Base-by-base conservation (phyloP, 2,329 filamentous ascomycete genomes). In the Phaeophleospora eucalypticola region DNA sequence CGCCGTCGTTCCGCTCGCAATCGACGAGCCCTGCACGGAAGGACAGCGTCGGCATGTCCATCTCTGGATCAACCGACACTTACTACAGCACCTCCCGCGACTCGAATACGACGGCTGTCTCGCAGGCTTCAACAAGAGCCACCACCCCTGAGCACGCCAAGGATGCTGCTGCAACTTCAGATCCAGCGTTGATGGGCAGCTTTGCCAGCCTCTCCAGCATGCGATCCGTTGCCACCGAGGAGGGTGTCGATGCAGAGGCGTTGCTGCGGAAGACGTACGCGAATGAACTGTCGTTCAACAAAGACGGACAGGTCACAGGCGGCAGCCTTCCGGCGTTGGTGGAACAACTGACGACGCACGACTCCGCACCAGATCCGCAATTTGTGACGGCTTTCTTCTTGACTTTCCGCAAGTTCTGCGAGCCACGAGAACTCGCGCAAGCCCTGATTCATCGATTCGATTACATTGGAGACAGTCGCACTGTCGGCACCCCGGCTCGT, bases 331-430 rank as follows among this genome's bases (percentile, higher is more conserved):
- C 87, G 4, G 93, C 93, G 2, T 74, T 98, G 20, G 85, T 98
- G n/a, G 93, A 98, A 72, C 84, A 89, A 53, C 79, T 98, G 35
- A 97, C 93, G 0, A 89, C 87, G 0, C 89, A 95, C 64, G 89
- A 96, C 65, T 87, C 89, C 0, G 95, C 91, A 0, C 93, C 93
- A 0, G 91, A 97, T 64, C 82, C 87, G 15, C 81, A 87, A 62
- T 97, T 97, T 59, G 88, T 95, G 35, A 90, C 89, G 2, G 89
- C 93, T 0, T 97, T 98, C 64, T 97, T 94, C 65, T 82, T 97
- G 20, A 98, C 93, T 0, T 98, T 98, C 72, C 82, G 93, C 43
- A 80, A 95, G 9, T 98, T 98, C 64, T 89, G 89, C 53, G 86
- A 86, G 0, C 89, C 93, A 0, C 65, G 78, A 4, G 82, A 87